These are phyloP conservation scores for Neocallimastix lanati DNA, from an alignment of 192 early-diverging fungal genomes.

Conservation along the genomic window DNA sequence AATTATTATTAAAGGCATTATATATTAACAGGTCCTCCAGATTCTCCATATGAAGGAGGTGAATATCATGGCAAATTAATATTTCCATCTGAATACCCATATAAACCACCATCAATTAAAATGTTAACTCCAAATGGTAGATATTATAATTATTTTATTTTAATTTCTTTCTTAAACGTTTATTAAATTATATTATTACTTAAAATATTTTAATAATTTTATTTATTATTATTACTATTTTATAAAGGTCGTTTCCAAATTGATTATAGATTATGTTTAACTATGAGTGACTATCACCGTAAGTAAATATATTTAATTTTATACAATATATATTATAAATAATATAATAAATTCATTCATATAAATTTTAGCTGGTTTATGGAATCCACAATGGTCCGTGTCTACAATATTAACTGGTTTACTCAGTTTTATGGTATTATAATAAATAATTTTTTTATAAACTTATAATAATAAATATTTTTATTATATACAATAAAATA, in stretches of 20 bases:
- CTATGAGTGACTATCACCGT: conserved; percentile 92
- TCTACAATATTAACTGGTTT: conserved; percentile 88
- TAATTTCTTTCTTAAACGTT: neutral
- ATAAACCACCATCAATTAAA: conserved; percentile 69
- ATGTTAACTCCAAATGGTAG: conserved; percentile 55
- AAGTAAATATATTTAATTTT: no score
- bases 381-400: conserved; percentile 97
- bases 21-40: conserved; percentile 86
- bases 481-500: neutral
- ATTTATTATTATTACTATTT: no score
- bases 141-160: neutral
- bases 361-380: conserved; percentile 25
- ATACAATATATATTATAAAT: no score
- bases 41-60: conserved; percentile 78
- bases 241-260: conserved; percentile 72
- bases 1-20: conserved; percentile 96
- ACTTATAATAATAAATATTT: conserved; percentile 1
- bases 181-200: no score
- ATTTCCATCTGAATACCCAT: conserved; percentile 92
- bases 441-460: neutral
- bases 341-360: no score
- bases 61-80: conserved; percentile 87
- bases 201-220: no score
- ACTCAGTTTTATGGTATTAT: conserved; percentile 96
- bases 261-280: conserved; percentile 79